Conservation (phyloP, 768 basidiomycete species). For the Pisolithus albus region DNA sequence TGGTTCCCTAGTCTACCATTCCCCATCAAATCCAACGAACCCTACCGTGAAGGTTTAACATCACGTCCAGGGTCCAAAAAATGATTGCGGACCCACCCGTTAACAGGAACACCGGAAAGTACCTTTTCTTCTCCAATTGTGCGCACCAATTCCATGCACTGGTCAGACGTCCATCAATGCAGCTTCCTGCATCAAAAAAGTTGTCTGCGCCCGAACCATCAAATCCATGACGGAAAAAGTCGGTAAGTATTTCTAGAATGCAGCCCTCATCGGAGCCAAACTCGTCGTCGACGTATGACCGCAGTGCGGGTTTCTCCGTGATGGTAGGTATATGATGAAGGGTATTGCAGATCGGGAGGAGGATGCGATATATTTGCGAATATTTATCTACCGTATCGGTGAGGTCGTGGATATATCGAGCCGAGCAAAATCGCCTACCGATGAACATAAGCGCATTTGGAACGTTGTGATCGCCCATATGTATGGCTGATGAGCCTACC, state of each 20-base stretch:
- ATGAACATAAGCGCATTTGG: conserved; percentile 74
- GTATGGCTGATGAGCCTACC: conserved; percentile 83
- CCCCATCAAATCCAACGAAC: conserved; percentile 80
- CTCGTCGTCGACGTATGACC: conserved; percentile 73
- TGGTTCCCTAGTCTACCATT: conserved; percentile 48
- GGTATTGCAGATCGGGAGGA: conserved; percentile 80
- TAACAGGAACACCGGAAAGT: conserved; percentile 72
- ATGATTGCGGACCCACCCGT: conserved; percentile 45
- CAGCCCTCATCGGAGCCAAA: conserved; percentile 72
- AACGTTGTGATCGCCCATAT: conserved; percentile 77
- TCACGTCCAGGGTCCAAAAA: not conserved
- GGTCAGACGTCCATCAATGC: conserved; percentile 78
- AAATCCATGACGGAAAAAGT: conserved; percentile 85
- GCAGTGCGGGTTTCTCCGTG: conserved; percentile 59
- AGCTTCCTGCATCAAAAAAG: conserved; percentile 82
- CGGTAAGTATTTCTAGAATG: conserved; percentile 62
- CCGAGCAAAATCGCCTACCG: conserved; percentile 28
- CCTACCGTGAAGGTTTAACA: conserved; percentile 34
- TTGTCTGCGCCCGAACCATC: conserved; percentile 90
- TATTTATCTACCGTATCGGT: conserved; percentile 55
- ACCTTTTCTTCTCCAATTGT: conserved; percentile 78
- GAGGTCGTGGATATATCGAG: not conserved
- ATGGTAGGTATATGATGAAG: conserved; percentile 66
- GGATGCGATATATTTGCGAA: conserved; percentile 86
- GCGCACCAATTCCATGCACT: conserved; percentile 94